Base-by-base conservation (phyloP, 2,329 filamentous ascomycete genomes). In the Venturia effusa region DNA sequence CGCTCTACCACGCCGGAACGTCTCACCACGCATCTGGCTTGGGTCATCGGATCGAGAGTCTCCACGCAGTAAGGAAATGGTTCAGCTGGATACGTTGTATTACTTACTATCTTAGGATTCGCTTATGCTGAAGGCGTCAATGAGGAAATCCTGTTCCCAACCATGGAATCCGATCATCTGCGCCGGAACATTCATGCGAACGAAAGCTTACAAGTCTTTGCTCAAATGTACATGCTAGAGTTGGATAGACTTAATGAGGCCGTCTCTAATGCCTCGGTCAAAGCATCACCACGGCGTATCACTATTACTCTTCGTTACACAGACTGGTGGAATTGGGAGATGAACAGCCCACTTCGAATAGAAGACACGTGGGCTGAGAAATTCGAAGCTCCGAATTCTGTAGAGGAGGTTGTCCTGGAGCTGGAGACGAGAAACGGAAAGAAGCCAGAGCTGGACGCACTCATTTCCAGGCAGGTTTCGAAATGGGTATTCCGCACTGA, bases 321-420 rank as follows among this genome's bases (percentile, higher is more conserved):
- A 60, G 59, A 60, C 40, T 60, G 59, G 59, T 60, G 59, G 59
- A 19, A 60, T 27, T 60, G 59, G 59, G 59, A 60, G 11, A 1
- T 27, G 15, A 41, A 41, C n/a, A 19, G 13, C n/a, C 59, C 59
- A 15, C 59, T 60, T 19, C 34, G 34, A 4, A 40, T 43, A n/a
- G 10, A 22, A 17, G 40, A 60, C n/a, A 22, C 10, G 8, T 60
- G 59, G 59, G 34, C 15, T 10, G 4, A 60, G 34, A 27, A 60
- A 1, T 60, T 60, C 27, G 11, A 11, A n/a, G 59, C 40, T 40
- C 59, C 59, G n/a, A 27, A 32, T 24, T 60, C 37, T 5, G 59
- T 60, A 2, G 37, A 60, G 17, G 59, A 60, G n/a, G 19, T 60
- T 7, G n/a, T 60, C n/a, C 6, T 43, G 7, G 59, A 60, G 34